A percentile compares a stretch with the other conserved stretches of the same genome.
Evolutionary conservation across 306 rosid species (phyloP).

Genomic region (Begonia peltatifolia): DNA sequence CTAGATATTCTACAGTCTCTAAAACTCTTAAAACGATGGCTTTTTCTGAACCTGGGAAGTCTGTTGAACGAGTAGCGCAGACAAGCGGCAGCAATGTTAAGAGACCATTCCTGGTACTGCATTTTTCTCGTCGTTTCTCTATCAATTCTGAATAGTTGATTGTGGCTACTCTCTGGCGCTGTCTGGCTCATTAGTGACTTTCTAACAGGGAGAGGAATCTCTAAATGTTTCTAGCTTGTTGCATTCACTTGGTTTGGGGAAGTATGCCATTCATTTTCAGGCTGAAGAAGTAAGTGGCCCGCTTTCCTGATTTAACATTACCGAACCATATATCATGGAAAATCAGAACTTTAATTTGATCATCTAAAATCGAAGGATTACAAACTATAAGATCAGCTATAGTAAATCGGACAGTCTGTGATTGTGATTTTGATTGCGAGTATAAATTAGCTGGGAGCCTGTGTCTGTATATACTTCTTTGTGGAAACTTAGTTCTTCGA

Average conservation of each 20-base stretch:
- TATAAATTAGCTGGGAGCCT: too few species aligned
- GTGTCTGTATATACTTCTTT: too few species aligned
- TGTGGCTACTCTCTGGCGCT: too few species aligned
- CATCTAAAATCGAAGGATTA: too few species aligned
- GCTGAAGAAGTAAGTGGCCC: slow-evolving; percentile 47
- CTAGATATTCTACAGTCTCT: slow-evolving; percentile 19
- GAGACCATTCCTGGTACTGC: slow-evolving; percentile 20
- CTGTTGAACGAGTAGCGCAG: slow-evolving; percentile 14
- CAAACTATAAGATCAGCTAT: too few species aligned
- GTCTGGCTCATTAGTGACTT: neutral
- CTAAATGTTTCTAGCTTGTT: slow-evolving; percentile 34
- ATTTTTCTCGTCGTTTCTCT: neutral
- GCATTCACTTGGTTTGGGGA: slow-evolving; percentile 45
- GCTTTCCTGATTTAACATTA: neutral
- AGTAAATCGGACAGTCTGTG: too few species aligned
- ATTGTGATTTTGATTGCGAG: too few species aligned
- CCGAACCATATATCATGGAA: too few species aligned
- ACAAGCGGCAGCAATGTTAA: slow-evolving; percentile 17
- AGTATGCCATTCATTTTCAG: slow-evolving; percentile 37
- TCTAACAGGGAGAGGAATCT: slow-evolving; percentile 26
- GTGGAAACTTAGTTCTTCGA: neutral
- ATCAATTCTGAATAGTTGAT: neutral
- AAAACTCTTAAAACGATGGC: slow-evolving; percentile 13
- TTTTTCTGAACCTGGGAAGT: slow-evolving; percentile 18
- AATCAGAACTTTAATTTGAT: too few species aligned